phyloP scores from a whole-genome alignment of 225 moss, liverwort and hornwort species.

The Marchantia paleacea region DNA sequence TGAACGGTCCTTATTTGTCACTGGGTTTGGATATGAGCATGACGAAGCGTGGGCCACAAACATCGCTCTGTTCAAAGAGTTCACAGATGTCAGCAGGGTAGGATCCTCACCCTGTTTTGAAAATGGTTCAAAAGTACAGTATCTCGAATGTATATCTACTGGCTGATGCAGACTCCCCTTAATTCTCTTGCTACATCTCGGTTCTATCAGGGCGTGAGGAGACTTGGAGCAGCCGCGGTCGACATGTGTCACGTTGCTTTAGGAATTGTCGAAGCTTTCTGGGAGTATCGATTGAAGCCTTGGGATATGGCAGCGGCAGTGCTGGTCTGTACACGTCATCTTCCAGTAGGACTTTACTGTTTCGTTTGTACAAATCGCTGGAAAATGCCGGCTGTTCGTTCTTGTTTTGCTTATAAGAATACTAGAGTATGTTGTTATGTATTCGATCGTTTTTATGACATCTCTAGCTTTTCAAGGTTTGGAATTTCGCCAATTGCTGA shows the following conservation, averaged over 20 bases:
- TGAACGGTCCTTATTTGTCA: slow-evolving; percentile 80
- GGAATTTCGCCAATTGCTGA: not conserved
- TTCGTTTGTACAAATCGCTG: not conserved
- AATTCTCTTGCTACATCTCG: not conserved
- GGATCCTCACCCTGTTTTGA: not conserved
- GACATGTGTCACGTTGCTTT: slow-evolving; percentile 97
- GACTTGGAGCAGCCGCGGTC: slow-evolving; percentile 92
- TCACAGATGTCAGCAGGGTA: slow-evolving; percentile 89
- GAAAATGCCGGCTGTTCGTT: not conserved
- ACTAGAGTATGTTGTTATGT: not conserved
- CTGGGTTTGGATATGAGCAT: slow-evolving; percentile 93
- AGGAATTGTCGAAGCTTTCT: slow-evolving; percentile 82
- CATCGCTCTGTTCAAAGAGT: slow-evolving; percentile 82
- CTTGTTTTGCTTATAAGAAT: not conserved
- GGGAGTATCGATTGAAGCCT: slow-evolving; percentile 93
- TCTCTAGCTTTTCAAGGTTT: not conserved
- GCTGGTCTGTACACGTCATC: slow-evolving; percentile 45
- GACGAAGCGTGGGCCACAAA: slow-evolving; percentile 85
- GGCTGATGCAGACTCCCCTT: not conserved
- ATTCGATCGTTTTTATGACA: not conserved
- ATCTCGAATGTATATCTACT: no score
- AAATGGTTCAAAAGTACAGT: no score
- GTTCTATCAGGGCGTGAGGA: slow-evolving; percentile 76
- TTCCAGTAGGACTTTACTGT: not conserved
- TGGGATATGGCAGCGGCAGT: slow-evolving; percentile 99